Evolutionary conservation across 495 filamentous ascomycete species (phyloP).

Genomic region (Aspergillus ostianus): DNA sequence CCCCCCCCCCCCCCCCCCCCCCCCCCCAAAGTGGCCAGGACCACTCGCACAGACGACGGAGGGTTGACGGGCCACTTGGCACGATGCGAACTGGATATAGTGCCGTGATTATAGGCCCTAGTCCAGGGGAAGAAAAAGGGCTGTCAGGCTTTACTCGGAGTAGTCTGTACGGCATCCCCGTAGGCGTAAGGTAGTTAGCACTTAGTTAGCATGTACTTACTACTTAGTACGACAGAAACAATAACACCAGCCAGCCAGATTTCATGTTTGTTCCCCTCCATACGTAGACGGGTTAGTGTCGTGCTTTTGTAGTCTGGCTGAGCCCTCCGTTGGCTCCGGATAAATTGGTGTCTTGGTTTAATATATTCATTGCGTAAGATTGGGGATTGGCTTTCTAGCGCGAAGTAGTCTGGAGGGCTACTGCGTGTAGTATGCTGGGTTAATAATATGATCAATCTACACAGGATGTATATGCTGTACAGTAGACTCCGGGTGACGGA

Average conservation of each 20-base stretch:
- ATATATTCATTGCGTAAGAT: constrained; percentile 12
- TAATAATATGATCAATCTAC: no score
- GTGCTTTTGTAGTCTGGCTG: constrained; percentile 6
- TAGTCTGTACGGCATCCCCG: background rate
- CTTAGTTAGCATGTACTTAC: no score
- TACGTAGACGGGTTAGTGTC: constrained; percentile 9
- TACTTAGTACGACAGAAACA: no score
- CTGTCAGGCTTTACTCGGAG: background rate
- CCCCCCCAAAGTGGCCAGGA: background rate
- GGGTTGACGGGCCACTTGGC: background rate
- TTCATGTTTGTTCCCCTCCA: background rate
- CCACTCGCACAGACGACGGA: background rate
- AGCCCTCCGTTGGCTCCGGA: constrained; percentile 1
- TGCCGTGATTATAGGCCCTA: background rate
- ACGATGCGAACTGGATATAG: background rate
- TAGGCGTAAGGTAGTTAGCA: no score
- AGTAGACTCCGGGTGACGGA: no score
- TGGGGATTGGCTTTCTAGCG: constrained; percentile 1
- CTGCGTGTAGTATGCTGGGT: no score
- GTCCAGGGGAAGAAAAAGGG: background rate
- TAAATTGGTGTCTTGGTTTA: constrained; percentile 15
- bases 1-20: no score
- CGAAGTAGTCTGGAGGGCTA: no score
- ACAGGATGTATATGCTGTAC: no score
- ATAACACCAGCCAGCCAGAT: no score